These are phyloP conservation scores for Drechslerella dactyloides DNA, from an alignment of 2,329 filamentous ascomycete species.

Conservation along the genomic window DNA sequence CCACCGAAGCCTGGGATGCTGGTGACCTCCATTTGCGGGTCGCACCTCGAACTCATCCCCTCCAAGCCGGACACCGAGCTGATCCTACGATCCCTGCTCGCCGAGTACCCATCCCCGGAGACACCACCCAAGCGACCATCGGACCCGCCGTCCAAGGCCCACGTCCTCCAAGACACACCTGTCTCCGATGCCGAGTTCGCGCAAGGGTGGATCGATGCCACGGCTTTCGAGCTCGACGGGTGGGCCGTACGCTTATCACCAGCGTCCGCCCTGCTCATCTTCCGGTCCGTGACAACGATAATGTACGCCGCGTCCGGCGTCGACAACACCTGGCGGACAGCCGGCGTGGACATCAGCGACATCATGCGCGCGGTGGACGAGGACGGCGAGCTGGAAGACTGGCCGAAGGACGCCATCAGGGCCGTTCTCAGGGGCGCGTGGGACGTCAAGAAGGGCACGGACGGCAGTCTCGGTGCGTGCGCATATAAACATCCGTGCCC, in stretches of 20 bases:
- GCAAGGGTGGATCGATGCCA: slow-evolving; percentile 49
- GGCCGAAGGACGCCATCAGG: slow-evolving; percentile 25
- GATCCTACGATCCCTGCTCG: slow-evolving; percentile 21
- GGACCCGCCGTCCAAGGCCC: slow-evolving; percentile 17
- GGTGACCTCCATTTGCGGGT: slow-evolving; percentile 51
- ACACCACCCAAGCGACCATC: slow-evolving; percentile 12
- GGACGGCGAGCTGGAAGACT: slow-evolving; percentile 31
- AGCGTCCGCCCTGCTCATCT: slow-evolving; percentile 14
- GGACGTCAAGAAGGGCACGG: slow-evolving; percentile 25
- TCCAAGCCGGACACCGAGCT: slow-evolving; percentile 39
- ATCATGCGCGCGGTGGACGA: slow-evolving; percentile 26
- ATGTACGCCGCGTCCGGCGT: slow-evolving; percentile 12
- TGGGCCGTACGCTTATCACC: slow-evolving; percentile 30
- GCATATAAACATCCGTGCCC: too few relatives aligned
- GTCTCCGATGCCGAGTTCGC: slow-evolving; percentile 52
- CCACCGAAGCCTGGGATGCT: slow-evolving; percentile 42
- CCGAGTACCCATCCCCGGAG: slow-evolving; percentile 31
- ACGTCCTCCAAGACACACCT: slow-evolving; percentile 38
- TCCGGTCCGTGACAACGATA: slow-evolving; percentile 11
- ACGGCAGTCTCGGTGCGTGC: slow-evolving; percentile 39
- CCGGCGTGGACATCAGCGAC: slow-evolving; percentile 33
- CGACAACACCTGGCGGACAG: slow-evolving; percentile 8
- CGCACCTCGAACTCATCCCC: slow-evolving; percentile 54
- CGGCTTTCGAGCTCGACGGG: slow-evolving; percentile 48
- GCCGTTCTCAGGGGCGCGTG: slow-evolving; percentile 28